Base-by-base conservation (phyloP, 208 protist genomes). In the Leishmania martiniquensis region DNA sequence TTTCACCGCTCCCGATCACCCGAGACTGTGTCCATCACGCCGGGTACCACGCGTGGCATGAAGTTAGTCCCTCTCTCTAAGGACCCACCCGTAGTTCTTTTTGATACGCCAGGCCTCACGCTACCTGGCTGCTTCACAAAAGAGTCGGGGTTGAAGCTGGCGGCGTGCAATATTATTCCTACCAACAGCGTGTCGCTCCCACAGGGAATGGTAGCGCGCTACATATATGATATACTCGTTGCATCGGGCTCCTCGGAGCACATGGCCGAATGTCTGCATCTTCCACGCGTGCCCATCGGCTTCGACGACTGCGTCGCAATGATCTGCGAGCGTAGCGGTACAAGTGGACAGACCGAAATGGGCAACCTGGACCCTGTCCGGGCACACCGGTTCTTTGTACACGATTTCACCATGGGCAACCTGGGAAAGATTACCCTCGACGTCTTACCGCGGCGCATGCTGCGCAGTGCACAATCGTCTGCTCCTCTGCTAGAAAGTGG, bases 261-360 rank as follows among this genome's bases (percentile, higher is more conserved):
- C 77, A 85, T 98, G 83, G 91, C 93, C 2, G 90, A 96, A 80
- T 98, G 94, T 66, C 83, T 98, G 62, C 89, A 92, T 39, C 82
- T 98, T 3, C 85, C 94, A 32, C 83, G 94, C 13, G 83, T 90
- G n/a, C 94, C 94, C 0, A 90, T 96, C 63, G 95, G 87, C 83
- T 98, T 95, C 78, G 92, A 98, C 72, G 94, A 98, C 83, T 96
- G 92, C 72, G 85, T 97, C n/a, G 86, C 91, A 34, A 91, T 96
- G 87, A 94, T 98, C 54, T 96, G 91, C 80, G 93, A 98, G 81
- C 82, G 94, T 47, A 96, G 92, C 79, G 92, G 92, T 17, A 87
- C 84, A 10, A 96, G 91, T 76, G 95, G 86, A 34, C 89, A 95
- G 72, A 97, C 89, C 2, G 90, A 96, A 42, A 80, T 97, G 80